Evolutionary conservation across 1,139 yeast genomes (phyloP).

Genomic region (Arxiozyma heterogenica): DNA sequence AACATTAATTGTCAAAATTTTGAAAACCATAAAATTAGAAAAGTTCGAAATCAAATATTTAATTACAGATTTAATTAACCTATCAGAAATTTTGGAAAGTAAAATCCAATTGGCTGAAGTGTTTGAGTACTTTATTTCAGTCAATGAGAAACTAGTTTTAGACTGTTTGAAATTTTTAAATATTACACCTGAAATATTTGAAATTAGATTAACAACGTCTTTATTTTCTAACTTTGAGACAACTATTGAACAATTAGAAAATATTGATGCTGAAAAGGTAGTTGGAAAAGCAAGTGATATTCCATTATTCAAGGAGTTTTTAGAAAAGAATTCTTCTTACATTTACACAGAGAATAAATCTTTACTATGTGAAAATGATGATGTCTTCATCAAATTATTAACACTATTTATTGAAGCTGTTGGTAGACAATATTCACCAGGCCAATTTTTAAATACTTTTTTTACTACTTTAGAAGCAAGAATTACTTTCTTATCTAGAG

Average conservation of each 20-base stretch:
- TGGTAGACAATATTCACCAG: conserved; percentile 29
- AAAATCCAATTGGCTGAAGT: conserved; percentile 35
- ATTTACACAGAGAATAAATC: conserved; percentile 26
- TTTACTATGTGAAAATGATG: conserved; percentile 31
- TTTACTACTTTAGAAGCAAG: conserved; percentile 36
- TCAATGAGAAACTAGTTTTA: conserved; percentile 36
- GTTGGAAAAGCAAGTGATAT: conserved; percentile 23
- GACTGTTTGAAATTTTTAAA: conserved; percentile 35
- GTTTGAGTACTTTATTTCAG: conserved; percentile 39
- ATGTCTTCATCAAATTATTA: conserved; percentile 38
- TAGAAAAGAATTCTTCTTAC: conserved; percentile 24
- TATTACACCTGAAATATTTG: conserved; percentile 47
- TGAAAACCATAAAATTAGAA: conserved; percentile 30
- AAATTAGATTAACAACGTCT: conserved; percentile 60
- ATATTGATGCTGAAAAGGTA: conserved; percentile 27
- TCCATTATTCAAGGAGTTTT: conserved; percentile 27
- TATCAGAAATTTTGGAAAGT: conserved; percentile 33
- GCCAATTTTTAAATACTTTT: conserved; percentile 30
- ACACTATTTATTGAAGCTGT: conserved; percentile 38
- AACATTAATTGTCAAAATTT: conserved; percentile 24
- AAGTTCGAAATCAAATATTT: conserved; percentile 33
- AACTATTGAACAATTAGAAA: conserved; percentile 26
- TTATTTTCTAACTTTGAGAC: conserved; percentile 30
- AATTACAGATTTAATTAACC: conserved; percentile 32
- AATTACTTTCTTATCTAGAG: conserved; percentile 50